These are phyloP conservation scores for Colletotrichum viniferum DNA, from an alignment of 2,329 filamentous ascomycete genomes.

Conservation along the genomic window DNA sequence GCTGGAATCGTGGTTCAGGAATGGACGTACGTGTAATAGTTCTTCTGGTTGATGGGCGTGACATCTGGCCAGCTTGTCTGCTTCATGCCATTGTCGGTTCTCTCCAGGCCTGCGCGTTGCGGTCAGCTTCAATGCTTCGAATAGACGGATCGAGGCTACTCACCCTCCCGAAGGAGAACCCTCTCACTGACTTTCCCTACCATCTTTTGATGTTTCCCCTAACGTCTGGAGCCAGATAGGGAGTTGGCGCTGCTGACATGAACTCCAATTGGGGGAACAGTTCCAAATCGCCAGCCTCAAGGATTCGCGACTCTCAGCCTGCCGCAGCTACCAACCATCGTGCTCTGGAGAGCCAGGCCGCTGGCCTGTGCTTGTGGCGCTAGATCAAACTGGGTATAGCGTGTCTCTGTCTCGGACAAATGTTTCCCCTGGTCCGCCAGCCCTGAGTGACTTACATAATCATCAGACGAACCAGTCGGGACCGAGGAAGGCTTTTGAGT, in stretches of 20 bases:
- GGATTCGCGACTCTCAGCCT: slow-evolving; percentile 14
- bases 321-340: not conserved
- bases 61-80: slow-evolving; percentile 93
- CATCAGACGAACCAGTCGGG: not conserved
- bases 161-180: slow-evolving; percentile 67
- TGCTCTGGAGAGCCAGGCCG: not conserved
- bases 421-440: not conserved
- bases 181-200: slow-evolving; percentile 70
- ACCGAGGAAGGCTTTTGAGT: not conserved
- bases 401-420: not conserved
- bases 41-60: slow-evolving; percentile 97
- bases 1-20: too few species aligned
- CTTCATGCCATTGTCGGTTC: slow-evolving; percentile 98
- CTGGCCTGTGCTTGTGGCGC: not conserved
- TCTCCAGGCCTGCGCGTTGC: slow-evolving; percentile 74
- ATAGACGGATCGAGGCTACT: slow-evolving; percentile 25
- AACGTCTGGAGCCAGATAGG: slow-evolving; percentile 1
- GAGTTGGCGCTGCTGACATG: not conserved
- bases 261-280: not conserved
- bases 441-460: not conserved
- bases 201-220: slow-evolving; percentile 41
- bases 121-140: slow-evolving; percentile 14
- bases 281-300: slow-evolving; percentile 4
- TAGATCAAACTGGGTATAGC: not conserved
- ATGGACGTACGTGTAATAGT: slow-evolving; percentile 86